Conservation (phyloP, 305 asterid species). For the Plantago coronopus region DNA sequence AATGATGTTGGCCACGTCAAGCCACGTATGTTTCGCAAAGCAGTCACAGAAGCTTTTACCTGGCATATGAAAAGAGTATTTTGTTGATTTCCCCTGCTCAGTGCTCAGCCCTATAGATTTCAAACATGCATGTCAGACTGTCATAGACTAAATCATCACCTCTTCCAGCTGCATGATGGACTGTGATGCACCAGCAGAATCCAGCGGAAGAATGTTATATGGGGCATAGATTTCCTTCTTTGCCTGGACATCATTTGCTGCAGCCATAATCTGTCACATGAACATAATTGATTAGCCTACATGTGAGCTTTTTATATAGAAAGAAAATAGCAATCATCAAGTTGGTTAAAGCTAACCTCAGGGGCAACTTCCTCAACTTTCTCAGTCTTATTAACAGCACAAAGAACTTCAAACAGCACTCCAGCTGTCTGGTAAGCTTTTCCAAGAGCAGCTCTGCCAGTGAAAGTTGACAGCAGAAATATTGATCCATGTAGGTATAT, state of each 20-base stretch:
- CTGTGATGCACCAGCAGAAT: conserved; percentile 90
- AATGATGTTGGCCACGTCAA: conserved; percentile 80
- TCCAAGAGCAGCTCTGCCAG: conserved; percentile 89
- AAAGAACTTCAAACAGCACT: conserved; percentile 95
- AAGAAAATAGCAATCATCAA: conserved; percentile 13
- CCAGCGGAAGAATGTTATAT: conserved; percentile 90
- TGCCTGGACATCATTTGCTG: conserved; percentile 96
- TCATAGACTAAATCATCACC: conserved; percentile 41
- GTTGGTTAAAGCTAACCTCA: conserved; percentile 53
- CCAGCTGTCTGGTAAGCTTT: conserved; percentile 99
- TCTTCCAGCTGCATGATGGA: conserved; percentile 99
- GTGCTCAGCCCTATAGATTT: conserved; percentile 16
- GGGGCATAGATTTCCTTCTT: conserved; percentile 91
- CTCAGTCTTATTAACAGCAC: conserved; percentile 94
- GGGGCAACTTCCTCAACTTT: conserved; percentile 95
- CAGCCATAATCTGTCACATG: conserved; percentile 76
- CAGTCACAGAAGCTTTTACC: conserved; percentile 91
- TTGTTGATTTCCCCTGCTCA: conserved; percentile 8
- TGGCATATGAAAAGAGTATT: conserved; percentile 28
- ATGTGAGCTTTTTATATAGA: conserved; percentile 14
- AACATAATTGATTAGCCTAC: conserved; percentile 14
- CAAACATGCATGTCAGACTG: conserved; percentile 15
- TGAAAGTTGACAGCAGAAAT: conserved; percentile 2
- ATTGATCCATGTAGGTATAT: neutral
- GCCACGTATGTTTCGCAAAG: conserved; percentile 63